A percentile compares a stretch with the other conserved stretches of the same genome.
phyloP scores from a whole-genome alignment of 2,329 filamentous ascomycete genomes.

The Coniella lustricola region DNA sequence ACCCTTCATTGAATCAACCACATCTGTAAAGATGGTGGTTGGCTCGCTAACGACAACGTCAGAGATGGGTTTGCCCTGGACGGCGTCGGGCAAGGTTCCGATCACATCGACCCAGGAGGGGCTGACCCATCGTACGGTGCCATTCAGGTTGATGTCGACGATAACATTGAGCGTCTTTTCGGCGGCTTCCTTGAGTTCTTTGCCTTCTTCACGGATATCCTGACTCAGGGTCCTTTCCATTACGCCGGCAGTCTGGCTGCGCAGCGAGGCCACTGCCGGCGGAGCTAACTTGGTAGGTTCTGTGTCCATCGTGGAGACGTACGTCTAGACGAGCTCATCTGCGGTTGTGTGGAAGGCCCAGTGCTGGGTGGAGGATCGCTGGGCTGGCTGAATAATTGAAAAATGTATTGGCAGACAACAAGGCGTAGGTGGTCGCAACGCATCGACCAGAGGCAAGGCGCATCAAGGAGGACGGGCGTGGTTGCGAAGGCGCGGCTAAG shows the following conservation, averaged over 20 bases:
- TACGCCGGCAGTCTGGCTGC: conserved; percentile 38
- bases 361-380: conserved; percentile 10
- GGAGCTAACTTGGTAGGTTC: conserved; percentile 40
- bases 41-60: conserved; percentile 75
- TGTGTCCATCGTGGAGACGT: conserved; percentile 37
- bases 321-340: conserved; percentile 30
- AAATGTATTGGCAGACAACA: conserved; percentile 2
- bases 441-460: conserved; percentile 16
- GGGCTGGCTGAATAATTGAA: conserved; percentile 13
- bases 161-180: conserved; percentile 97
- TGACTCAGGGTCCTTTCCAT: conserved; percentile 70
- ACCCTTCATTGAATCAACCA: conserved; percentile 80
- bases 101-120: conserved; percentile 93
- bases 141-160: conserved; percentile 85
- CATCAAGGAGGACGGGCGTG: conserved; percentile 14
- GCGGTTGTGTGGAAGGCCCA: conserved; percentile 12
- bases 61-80: conserved; percentile 70
- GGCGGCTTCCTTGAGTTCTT: conserved; percentile 89
- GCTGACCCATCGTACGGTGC: conserved; percentile 90
- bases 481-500: not conserved
- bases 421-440: conserved; percentile 20
- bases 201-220: conserved; percentile 86
- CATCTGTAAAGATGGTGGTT: conserved; percentile 71
- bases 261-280: conserved; percentile 46
- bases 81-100: conserved; percentile 64